Evolutionary conservation across 179 eudicot genomes (phyloP), one percentile per base, ranked within the genome.

Genomic region (Patellifolia procumbens): DNA sequence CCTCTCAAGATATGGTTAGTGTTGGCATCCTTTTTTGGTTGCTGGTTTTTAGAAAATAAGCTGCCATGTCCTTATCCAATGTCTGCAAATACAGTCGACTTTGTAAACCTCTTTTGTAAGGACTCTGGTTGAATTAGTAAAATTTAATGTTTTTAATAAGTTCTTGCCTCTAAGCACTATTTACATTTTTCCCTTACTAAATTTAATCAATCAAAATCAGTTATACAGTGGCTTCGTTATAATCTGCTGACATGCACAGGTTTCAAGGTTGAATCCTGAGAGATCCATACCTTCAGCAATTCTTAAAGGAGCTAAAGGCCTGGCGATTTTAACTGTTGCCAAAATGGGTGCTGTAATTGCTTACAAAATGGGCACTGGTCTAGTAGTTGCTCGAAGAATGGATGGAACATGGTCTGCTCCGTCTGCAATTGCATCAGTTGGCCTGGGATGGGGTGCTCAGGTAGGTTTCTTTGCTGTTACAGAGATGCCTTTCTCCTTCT

Each of bases 381-480:
- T 96, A 85, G 99, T 96, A 31, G 87, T 95, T 75, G 93, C 99
- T 74, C 93, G 93, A 74, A 87, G 94, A 82, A 81, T 90, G 70
- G 99, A 93, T 82, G 99, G 99, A 69, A 88, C 96, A 66, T 95
- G 98, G 99, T 95, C 99, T 74, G 97, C 99, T 49, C 99, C 99
- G 69, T 95, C 99, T 65, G 99, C 99, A 71, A 89, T 95, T 76
- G 82, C 85, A 53, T 95, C 99, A 26, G 88, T 79, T 80, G 99
- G 99, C 79, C 85, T 96, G 79, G 99, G 97, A 76, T 96, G 99
- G 99, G 99, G 99, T 73, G 96, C 92, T 62, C 99, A 96, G 99
- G 99, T 95, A 87, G 52, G 70, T 46, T 7, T 46, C 20, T 15
- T 61, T 62, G 45, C 76, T 62, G 55, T 34, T 59, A 32, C 48